These are phyloP conservation scores for Neofusicoccum kwambonambiense DNA, from an alignment of 2,329 filamentous ascomycete species.

Conservation along the genomic window DNA sequence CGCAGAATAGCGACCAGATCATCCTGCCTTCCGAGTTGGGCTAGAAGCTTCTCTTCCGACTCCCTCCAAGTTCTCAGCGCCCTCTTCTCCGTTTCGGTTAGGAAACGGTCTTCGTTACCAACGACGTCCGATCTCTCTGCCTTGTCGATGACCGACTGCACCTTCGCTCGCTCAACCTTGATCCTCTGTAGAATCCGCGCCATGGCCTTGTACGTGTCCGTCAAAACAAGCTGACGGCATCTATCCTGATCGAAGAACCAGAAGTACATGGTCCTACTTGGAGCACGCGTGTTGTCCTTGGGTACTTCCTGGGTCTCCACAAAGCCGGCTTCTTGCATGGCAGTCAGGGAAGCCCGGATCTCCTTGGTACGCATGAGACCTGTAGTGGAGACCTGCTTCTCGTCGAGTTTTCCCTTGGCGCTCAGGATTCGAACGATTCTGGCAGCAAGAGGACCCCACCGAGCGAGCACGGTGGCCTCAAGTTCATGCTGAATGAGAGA, in stretches of 20 bases:
- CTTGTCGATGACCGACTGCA: conserved; percentile 73
- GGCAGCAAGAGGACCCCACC: conserved; percentile 65
- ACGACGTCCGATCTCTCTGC: conserved; percentile 83
- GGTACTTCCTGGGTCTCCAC: conserved; percentile 94
- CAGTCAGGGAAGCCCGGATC: conserved; percentile 78
- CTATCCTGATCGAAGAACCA: conserved; percentile 86
- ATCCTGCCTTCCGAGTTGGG: conserved; percentile 78
- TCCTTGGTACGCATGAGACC: conserved; percentile 83
- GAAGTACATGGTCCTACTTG: conserved; percentile 82
- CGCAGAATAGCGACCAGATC: conserved; percentile 78
- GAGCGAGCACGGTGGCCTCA: conserved; percentile 73
- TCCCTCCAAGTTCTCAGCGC: conserved; percentile 63
- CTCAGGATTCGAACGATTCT: conserved; percentile 83
- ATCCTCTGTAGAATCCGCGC: conserved; percentile 78
- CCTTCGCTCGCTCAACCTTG: conserved; percentile 69
- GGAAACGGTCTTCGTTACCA: conserved; percentile 76
- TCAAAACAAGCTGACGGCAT: conserved; percentile 67
- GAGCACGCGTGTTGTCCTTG: conserved; percentile 76
- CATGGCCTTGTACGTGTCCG: conserved; percentile 89
- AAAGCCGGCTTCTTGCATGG: conserved; percentile 82
- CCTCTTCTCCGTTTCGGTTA: conserved; percentile 71
- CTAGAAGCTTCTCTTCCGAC: conserved; percentile 68
- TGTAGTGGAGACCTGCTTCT: conserved; percentile 78
- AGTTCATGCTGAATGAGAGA: conserved; percentile 74
- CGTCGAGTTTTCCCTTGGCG: conserved; percentile 89